Percentiles rank a stretch among this genome's conserved stretches.
Evolutionary conservation across 306 rosid species (phyloP).

Genomic region (Castanospermum australe): DNA sequence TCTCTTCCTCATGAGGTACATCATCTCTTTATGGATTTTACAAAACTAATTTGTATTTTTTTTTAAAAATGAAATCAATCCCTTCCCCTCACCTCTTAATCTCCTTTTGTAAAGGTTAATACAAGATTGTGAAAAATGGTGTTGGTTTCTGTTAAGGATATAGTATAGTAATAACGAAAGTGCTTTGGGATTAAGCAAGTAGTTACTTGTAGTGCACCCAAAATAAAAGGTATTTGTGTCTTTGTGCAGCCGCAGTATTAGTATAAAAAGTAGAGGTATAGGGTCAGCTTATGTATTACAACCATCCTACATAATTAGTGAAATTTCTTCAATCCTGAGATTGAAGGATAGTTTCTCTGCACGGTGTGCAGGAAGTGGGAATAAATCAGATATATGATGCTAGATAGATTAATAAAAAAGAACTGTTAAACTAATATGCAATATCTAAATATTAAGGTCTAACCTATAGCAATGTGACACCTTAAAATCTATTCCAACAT

Average conservation of each 20-base stretch:
- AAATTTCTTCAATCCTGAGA: too few relatives aligned
- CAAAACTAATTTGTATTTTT: background rate
- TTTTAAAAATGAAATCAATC: background rate
- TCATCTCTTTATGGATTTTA: conserved; percentile 21
- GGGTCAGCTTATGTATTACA: background rate
- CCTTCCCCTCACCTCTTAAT: background rate
- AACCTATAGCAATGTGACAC: background rate
- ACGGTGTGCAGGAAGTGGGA: too few relatives aligned
- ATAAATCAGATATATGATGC: background rate
- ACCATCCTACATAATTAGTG: background rate
- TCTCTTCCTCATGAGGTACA: conserved; percentile 68
- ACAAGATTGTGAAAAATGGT: background rate
- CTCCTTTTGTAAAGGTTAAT: background rate
- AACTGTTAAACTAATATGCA: background rate
- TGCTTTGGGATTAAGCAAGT: background rate
- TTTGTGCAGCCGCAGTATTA: background rate
- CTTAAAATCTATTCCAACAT: background rate
- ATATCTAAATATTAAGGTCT: background rate
- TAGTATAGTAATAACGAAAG: background rate
- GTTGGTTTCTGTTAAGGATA: background rate
- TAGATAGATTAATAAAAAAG: background rate
- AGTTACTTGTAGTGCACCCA: background rate
- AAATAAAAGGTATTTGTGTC: background rate
- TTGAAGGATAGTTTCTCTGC: too few relatives aligned
- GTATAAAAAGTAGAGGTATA: background rate